Evolutionary conservation across 2,329 filamentous ascomycete species (phyloP).

Genomic region (Grosmannia serpens): DNA sequence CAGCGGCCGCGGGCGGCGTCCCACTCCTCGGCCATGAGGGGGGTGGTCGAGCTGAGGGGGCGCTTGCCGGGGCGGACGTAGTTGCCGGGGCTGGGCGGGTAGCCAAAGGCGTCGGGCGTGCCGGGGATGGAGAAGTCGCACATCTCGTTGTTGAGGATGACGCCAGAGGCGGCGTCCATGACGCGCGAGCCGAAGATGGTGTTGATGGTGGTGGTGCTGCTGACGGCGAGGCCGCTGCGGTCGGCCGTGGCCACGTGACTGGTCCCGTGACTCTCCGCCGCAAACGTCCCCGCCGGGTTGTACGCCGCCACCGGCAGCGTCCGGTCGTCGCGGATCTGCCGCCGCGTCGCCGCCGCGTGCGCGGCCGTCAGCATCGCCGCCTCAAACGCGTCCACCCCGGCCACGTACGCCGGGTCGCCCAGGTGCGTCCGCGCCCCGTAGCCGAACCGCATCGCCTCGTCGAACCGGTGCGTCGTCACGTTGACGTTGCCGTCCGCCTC

Average conservation of each 20-base stretch:
- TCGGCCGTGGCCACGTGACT: conserved; percentile 66
- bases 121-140: conserved; percentile 81
- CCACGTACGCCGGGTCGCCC: conserved; percentile 69
- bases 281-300: conserved; percentile 36
- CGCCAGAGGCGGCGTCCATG: conserved; percentile 69
- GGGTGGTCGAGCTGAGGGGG: conserved; percentile 71
- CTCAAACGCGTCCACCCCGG: conserved; percentile 52
- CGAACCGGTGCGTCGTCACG: conserved; percentile 67
- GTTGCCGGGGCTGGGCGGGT: conserved; percentile 67
- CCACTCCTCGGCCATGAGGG: conserved; percentile 63
- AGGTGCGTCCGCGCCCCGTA: conserved; percentile 71
- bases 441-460: conserved; percentile 82
- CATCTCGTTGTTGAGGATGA: conserved; percentile 66
- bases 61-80: conserved; percentile 73
- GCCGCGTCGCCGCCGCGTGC: conserved; percentile 47
- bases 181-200: conserved; percentile 70
- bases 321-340: conserved; percentile 56
- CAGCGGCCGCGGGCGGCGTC: conserved; percentile 35
- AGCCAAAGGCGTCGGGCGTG: conserved; percentile 70
- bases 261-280: conserved; percentile 44
- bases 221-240: conserved; percentile 59
- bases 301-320: conserved; percentile 68
- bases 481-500: conserved; percentile 31
- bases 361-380: conserved; percentile 50
- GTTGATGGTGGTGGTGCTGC: conserved; percentile 80